phyloP scores from a whole-genome alignment of 1,284 basidiomycete species.

The Ustilago loliicola region DNA sequence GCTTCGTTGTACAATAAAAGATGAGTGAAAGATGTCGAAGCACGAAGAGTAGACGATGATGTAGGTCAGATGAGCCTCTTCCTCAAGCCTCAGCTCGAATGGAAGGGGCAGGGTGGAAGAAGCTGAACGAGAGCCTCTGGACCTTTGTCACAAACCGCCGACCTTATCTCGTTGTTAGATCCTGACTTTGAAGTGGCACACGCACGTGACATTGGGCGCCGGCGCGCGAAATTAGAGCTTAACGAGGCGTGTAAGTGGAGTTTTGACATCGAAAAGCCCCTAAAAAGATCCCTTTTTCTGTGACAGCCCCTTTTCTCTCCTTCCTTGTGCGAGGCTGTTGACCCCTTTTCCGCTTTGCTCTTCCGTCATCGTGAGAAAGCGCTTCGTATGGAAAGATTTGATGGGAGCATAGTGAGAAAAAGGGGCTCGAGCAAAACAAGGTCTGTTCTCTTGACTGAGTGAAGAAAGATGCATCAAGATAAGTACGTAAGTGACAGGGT shows the following conservation, averaged over 20 bases:
- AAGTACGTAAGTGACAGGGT: background rate
- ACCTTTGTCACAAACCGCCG: no score
- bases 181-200: background rate
- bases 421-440: background rate
- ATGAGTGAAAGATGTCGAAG: no score
- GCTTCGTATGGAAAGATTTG: background rate
- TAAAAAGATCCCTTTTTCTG: constrained; percentile 9
- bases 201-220: constrained; percentile 35
- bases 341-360: constrained; percentile 11
- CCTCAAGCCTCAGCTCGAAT: no score
- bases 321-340: background rate
- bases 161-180: constrained; percentile 18
- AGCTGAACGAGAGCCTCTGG: constrained; percentile 20
- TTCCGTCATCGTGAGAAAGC: background rate
- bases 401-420: background rate
- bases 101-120: background rate
- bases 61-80: no score
- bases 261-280: constrained; percentile 22
- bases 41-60: no score
- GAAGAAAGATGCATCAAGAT: background rate
- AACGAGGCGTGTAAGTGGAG: constrained; percentile 19
- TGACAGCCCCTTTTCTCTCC: background rate
- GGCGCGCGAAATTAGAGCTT: constrained; percentile 21
- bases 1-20: no score
- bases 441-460: background rate